These are phyloP conservation scores for Rhododendron molle DNA, from an alignment of 148 eudicot species.

Conservation along the genomic window DNA sequence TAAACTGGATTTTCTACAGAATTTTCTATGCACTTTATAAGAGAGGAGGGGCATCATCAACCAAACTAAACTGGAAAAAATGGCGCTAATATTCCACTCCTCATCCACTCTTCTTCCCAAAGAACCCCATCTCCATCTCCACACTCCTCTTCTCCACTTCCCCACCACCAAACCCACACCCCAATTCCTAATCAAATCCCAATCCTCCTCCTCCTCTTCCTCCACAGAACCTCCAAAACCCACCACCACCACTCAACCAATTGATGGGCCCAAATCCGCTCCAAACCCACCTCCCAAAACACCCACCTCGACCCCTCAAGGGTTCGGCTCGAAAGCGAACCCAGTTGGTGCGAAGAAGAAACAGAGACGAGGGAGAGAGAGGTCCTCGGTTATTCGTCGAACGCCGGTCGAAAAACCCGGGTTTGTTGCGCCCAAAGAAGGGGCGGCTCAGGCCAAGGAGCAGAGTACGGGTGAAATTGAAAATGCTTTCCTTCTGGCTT, in stretches of 20 bases:
- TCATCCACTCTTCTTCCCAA: conserved; percentile 27
- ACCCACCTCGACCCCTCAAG: conserved; percentile 30
- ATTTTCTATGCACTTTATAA: not conserved
- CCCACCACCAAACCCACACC: conserved; percentile 17
- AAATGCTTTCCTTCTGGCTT: conserved; percentile 62
- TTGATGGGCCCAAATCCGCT: conserved; percentile 19
- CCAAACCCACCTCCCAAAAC: conserved; percentile 14
- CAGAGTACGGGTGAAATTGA: conserved; percentile 49
- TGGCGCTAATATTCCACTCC: conserved; percentile 13
- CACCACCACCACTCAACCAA: conserved; percentile 12
- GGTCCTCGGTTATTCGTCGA: conserved; percentile 23
- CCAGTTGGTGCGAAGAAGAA: conserved; percentile 28
- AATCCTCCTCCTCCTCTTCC: conserved; percentile 17
- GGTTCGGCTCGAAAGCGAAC: conserved; percentile 43
- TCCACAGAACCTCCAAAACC: conserved; percentile 15
- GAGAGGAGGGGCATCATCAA: not conserved
- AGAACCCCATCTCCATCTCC: conserved; percentile 26
- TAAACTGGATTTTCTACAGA: not conserved
- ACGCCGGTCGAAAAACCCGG: conserved; percentile 29
- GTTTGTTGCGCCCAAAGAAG: conserved; percentile 22
- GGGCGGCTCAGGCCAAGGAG: conserved; percentile 19
- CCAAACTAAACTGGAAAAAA: not conserved
- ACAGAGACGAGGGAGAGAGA: conserved; percentile 41
- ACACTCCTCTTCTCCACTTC: conserved; percentile 8
- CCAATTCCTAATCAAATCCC: conserved; percentile 19